A percentile compares a stretch with the other conserved stretches of the same genome.
Conservation (phyloP, 2,329 filamentous ascomycete species). For the Sclerotinia nivalis region DNA sequence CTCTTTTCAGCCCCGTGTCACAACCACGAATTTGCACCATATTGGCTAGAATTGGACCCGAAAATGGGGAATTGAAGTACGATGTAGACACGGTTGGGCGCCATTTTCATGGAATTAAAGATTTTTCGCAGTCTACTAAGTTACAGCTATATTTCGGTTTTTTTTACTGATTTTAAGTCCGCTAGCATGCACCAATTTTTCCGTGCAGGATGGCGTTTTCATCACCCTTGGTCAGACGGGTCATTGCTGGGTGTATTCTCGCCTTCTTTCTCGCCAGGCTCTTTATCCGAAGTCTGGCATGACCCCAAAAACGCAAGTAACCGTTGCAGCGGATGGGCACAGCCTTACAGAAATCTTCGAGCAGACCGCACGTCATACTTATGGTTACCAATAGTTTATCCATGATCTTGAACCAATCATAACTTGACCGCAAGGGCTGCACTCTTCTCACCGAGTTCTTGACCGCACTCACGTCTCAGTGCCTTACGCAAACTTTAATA, state of each 20-base stretch:
- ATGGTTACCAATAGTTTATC: constrained; percentile 1
- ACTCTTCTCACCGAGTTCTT: constrained; percentile 21
- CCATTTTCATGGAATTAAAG: constrained; percentile 6
- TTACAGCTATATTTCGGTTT: not conserved
- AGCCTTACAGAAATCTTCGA: constrained; percentile 26
- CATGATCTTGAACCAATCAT: constrained; percentile 7
- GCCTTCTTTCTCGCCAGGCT: not conserved
- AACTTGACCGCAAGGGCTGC: not conserved
- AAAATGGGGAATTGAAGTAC: constrained; percentile 10
- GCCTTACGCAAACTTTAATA: constrained; percentile 12
- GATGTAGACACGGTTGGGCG: constrained; percentile 28
- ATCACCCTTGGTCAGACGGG: constrained; percentile 8
- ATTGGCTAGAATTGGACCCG: constrained; percentile 27
- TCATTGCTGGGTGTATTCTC: constrained; percentile 12
- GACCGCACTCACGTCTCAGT: constrained; percentile 18
- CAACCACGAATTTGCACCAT: constrained; percentile 29
- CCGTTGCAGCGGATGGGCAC: constrained; percentile 28
- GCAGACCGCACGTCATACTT: constrained; percentile 22
- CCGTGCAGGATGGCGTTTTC: constrained; percentile 6
- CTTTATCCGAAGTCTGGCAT: constrained; percentile 23
- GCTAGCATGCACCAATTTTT: constrained; percentile 3
- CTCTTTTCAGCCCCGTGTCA: constrained; percentile 24
- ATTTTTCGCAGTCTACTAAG: not conserved
- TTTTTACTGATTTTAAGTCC: not conserved
- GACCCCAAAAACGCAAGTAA: constrained; percentile 26